Evolutionary conservation across 1,284 basidiomycete species (phyloP).

Genomic region (Tausonia pullulans): DNA sequence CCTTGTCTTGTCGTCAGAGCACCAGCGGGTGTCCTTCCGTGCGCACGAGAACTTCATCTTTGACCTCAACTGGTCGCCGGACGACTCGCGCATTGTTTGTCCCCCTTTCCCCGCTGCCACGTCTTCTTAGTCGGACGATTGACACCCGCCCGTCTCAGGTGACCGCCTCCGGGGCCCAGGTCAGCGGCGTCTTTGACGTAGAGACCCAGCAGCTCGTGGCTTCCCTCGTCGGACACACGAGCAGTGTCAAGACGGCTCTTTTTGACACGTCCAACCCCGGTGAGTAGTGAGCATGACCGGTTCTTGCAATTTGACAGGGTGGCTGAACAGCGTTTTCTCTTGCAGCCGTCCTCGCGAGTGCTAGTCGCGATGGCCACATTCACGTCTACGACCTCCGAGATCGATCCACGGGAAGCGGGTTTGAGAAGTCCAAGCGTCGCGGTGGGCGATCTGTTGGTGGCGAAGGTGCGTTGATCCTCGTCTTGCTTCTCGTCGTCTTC

Average conservation of each 20-base stretch:
- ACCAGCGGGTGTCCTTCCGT: background rate
- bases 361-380: conserved; percentile 35
- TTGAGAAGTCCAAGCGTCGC: background rate
- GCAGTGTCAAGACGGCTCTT: conserved; percentile 29
- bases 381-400: conserved; percentile 33
- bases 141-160: conserved; percentile 20
- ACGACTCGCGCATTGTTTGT: conserved; percentile 40
- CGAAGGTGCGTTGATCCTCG: too few species aligned
- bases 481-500: too few species aligned
- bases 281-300: background rate
- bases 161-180: conserved; percentile 33
- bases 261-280: conserved; percentile 26
- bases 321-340: background rate
- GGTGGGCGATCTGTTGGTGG: background rate
- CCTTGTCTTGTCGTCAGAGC: background rate
- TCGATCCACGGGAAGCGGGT: background rate
- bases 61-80: conserved; percentile 60
- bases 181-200: conserved; percentile 25
- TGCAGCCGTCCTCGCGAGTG: conserved; percentile 28
- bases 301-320: background rate
- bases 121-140: background rate
- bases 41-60: conserved; percentile 74
- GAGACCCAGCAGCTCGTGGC: conserved; percentile 21
- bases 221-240: conserved; percentile 30
- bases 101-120: background rate